Evolutionary conservation across 306 rosid genomes (phyloP), one percentile per base, ranked within the genome.

Genomic region (Bauhinia variegata): DNA sequence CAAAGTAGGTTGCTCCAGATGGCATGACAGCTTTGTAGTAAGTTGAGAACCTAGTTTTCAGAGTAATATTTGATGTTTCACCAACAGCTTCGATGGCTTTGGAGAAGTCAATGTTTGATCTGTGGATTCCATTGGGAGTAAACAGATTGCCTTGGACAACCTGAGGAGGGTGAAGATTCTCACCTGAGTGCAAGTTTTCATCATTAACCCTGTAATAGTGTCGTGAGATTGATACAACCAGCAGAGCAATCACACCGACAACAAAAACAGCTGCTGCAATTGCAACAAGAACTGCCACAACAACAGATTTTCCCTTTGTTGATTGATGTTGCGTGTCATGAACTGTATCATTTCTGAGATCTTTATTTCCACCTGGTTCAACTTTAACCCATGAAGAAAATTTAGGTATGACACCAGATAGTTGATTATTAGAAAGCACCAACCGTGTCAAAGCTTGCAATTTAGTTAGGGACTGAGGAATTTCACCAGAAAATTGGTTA

Each of bases 31-130:
- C 88, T 71, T 82, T 86, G 37, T 84, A 88, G 75, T 89, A 93
- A 53, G 95, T 88, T 14, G 95, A 93, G 82, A 93, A 85, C 82
- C 88, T 80, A 32, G 96, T 89, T 70, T 93, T 89, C 66, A 88
- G 67, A 33, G 72, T 76, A 7, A 90, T 16, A 68, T 86, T 93
- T 48, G 87, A 78, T 23, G 82, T 74, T 53, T 67, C 66, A 7
- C 88, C 54, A 59, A 86, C 96, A 59, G 81, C 89, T 70, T 83
- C 87, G 84, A 93, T 83, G 56, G 91, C 89, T 80, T 79, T 85
- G 43, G 81, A 76, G 75, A 93, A 84, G 80, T 86, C 87, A 32
- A 93, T 84, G 71, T 70, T 88, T 36, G 90, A 83, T 61, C 83
- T 83, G 68, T 93, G 98, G 66, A 89, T 84, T 28, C 77, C 84